Conservation (phyloP, 2,329 filamentous ascomycete genomes). For the Colletotrichum musae region DNA sequence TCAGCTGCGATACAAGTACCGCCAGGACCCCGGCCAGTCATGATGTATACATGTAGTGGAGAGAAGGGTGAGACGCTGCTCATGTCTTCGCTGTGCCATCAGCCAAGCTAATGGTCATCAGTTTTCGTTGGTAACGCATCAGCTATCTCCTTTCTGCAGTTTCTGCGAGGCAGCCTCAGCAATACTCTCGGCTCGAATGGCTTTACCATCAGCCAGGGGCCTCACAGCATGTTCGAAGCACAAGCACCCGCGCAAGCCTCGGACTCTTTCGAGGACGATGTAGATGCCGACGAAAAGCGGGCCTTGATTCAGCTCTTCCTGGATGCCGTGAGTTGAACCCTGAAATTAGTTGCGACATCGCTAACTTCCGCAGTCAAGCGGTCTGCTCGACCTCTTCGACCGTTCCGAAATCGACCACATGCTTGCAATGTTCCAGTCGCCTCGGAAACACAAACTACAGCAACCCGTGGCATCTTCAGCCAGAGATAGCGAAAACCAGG, state of each 20-base stretch:
- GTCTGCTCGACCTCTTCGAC: constrained; percentile 52
- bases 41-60: constrained; percentile 26
- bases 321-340: constrained; percentile 17
- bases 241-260: constrained; percentile 44
- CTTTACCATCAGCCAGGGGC: constrained; percentile 65
- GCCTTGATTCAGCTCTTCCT: constrained; percentile 9
- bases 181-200: constrained; percentile 67
- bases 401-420: constrained; percentile 1
- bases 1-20: neutral
- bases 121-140: constrained; percentile 66
- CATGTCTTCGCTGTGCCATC: neutral
- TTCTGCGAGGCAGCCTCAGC: constrained; percentile 62
- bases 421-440: neutral
- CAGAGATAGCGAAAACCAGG: neutral
- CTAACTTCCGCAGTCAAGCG: constrained; percentile 48
- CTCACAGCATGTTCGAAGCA: constrained; percentile 68
- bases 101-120: constrained; percentile 41
- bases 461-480: neutral
- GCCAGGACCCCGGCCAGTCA: neutral
- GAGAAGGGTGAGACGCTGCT: constrained; percentile 4
- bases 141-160: constrained; percentile 69
- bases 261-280: constrained; percentile 10
- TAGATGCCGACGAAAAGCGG: neutral
- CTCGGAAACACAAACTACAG: neutral
- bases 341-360: fast-evolving